Percentiles rank a stretch among this genome's conserved stretches.
phyloP scores from a whole-genome alignment of 305 asterid genomes.

The Fraxinus angustifolia region DNA sequence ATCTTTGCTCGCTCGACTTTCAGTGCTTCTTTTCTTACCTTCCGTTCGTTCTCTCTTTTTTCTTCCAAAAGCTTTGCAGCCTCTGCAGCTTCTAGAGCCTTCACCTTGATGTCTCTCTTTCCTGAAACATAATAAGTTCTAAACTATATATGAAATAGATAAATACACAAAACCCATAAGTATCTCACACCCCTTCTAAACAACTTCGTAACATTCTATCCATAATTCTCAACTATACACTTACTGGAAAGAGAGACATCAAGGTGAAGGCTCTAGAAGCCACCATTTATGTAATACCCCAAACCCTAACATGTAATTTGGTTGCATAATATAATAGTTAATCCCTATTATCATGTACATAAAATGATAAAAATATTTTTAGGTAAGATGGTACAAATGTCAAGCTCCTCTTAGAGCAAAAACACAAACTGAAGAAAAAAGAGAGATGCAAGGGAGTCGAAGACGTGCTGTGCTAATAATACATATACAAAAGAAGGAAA shows the following conservation, averaged over 20 bases:
- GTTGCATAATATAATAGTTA: not conserved
- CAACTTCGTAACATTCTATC: not conserved
- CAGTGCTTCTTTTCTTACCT: slow-evolving; percentile 77
- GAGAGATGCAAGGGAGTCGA: not conserved
- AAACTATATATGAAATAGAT: slow-evolving; percentile 12
- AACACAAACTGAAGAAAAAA: slow-evolving; percentile 7
- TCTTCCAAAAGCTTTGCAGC: slow-evolving; percentile 81
- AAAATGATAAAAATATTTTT: slow-evolving; percentile 12
- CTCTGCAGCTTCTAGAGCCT: slow-evolving; percentile 93
- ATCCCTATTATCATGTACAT: not conserved
- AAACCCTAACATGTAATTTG: not conserved
- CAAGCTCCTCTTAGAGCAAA: slow-evolving; percentile 19
- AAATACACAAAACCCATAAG: not conserved
- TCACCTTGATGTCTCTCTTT: slow-evolving; percentile 86
- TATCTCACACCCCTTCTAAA: not conserved
- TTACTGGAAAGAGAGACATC: not conserved
- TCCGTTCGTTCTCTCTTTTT: slow-evolving; percentile 65
- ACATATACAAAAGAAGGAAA: not conserved
- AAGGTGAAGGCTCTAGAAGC: not conserved
- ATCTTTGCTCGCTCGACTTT: slow-evolving; percentile 73
- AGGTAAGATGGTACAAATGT: not conserved
- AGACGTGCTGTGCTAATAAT: not conserved
- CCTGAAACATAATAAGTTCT: slow-evolving; percentile 43
- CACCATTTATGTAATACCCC: slow-evolving; percentile 15
- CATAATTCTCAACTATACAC: slow-evolving; percentile 12